Base-by-base conservation (phyloP, 2,329 filamentous ascomycete species). In the Fusarium oxysporum region DNA sequence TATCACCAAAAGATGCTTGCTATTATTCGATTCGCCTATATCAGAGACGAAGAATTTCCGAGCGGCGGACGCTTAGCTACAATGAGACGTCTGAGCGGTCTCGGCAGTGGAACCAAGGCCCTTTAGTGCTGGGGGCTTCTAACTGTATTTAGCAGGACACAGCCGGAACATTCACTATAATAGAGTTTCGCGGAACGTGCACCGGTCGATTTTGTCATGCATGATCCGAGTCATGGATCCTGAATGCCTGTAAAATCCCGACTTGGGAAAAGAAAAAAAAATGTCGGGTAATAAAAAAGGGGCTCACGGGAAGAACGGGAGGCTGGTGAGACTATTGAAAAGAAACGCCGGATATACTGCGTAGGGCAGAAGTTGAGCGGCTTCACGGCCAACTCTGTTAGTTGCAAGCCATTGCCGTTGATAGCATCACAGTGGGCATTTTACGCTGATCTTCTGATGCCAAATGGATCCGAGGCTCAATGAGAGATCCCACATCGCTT, bases 11-110 rank as follows among this genome's bases (percentile, higher is more conserved):
- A 30, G 30, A 48, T 25, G 25, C 33, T 28, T 50, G 16, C 32
- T 37, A 50, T 37, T 17, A n/a, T 35, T 50, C 55, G n/a, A 57
- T 57, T 57, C 55, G 55, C 55, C 55, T 57, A 57, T 50, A 50
- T 37, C 32, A 50, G 5, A 48, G 17, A 50, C 55, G 55, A 67
- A 37, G 62, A 64, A 65, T 43, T 56, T 58, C 69, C 69, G 69
- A 61, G 19, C 23, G n/a, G 32, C 48, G 54, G 60, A 28, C 33
- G 62, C 38, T 53, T 64, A 44, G 32, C 62, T 56, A 14, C 25
- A 63, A 63, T 38, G 8, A 45, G 63, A 38, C 17, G 35, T 37
- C 16, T 32, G 6, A 47, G 43, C 25, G 28, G 8, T 19, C 48
- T 59, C n/a, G 55, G 51, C 33, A 62, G 68, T 68, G 68, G 68